Evolutionary conservation across 1,284 basidiomycete genomes (phyloP).

Genomic region (Wolfiporia cocos): DNA sequence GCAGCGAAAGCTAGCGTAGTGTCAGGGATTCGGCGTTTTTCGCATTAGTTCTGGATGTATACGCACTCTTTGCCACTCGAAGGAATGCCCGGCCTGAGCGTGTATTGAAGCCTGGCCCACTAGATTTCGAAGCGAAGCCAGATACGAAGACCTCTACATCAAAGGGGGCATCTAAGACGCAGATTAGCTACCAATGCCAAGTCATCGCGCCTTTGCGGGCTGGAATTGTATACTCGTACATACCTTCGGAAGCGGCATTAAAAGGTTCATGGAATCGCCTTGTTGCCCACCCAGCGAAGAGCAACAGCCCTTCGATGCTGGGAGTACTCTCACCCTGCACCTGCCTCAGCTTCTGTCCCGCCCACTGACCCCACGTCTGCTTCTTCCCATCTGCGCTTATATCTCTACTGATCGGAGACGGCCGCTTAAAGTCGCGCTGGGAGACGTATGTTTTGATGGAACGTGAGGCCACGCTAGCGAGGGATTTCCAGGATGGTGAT

Average conservation of each 20-base stretch:
- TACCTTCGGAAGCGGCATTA: slow-evolving; percentile 12
- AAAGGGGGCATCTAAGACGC: slow-evolving; percentile 43
- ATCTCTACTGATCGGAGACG: slow-evolving; percentile 14
- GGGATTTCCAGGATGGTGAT: slow-evolving; percentile 28
- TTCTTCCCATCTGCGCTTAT: slow-evolving; percentile 14
- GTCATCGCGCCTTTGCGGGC: too few relatives aligned
- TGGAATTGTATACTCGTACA: too few relatives aligned
- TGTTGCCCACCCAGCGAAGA: slow-evolving; percentile 39
- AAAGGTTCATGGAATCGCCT: slow-evolving; percentile 24
- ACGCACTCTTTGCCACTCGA: slow-evolving; percentile 67
- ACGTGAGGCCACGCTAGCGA: slow-evolving; percentile 28
- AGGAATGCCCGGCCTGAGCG: slow-evolving; percentile 75
- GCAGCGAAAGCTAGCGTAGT: slow-evolving; percentile 56
- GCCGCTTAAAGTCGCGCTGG: slow-evolving; percentile 29
- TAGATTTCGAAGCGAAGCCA: slow-evolving; percentile 64
- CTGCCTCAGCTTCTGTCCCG: slow-evolving; percentile 36
- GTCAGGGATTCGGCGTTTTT: too few relatives aligned
- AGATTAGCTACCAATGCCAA: background rate
- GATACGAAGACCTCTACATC: slow-evolving; percentile 69
- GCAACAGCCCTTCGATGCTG: slow-evolving; percentile 25
- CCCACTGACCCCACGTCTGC: slow-evolving; percentile 41
- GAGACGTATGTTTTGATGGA: slow-evolving; percentile 37
- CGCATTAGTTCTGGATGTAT: too few relatives aligned
- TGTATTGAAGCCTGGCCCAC: slow-evolving; percentile 55
- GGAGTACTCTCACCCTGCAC: slow-evolving; percentile 13